Conservation (phyloP, 257 asterid species). For the Cordia subcordata region DNA sequence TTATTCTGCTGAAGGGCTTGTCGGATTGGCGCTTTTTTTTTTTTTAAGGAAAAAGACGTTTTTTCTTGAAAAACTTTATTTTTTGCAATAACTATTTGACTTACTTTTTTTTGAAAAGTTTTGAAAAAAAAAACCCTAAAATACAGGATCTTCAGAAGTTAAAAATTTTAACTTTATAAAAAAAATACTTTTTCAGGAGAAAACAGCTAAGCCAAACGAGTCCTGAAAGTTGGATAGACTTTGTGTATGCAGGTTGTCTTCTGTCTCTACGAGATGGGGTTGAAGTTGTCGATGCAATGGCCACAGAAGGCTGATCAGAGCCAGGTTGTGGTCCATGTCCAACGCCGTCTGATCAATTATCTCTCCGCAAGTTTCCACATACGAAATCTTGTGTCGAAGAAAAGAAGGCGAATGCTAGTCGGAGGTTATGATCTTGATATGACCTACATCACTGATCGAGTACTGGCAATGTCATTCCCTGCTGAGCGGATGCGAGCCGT, state of each 20-base stretch:
- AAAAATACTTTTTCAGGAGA: too few relatives aligned
- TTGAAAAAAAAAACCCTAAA: too few relatives aligned
- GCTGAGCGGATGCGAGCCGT: conserved; percentile 72
- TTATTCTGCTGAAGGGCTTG: too few relatives aligned
- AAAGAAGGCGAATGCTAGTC: conserved; percentile 68
- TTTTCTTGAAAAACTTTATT: too few relatives aligned
- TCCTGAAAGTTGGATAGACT: background rate
- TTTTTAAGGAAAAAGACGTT: too few relatives aligned
- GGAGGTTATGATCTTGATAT: conserved; percentile 87
- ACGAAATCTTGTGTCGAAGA: conserved; percentile 69
- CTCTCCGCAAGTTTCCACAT: conserved; percentile 45
- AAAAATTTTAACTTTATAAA: too few relatives aligned
- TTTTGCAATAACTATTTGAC: too few relatives aligned
- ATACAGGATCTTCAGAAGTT: too few relatives aligned
- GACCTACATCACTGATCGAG: conserved; percentile 67
- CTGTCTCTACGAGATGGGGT: conserved; percentile 44
- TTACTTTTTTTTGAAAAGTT: too few relatives aligned
- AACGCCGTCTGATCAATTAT: conserved; percentile 27
- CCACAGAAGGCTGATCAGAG: conserved; percentile 11
- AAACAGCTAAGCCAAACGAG: too few relatives aligned
- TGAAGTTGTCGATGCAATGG: conserved; percentile 45
- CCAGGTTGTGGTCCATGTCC: conserved; percentile 17
- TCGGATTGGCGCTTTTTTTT: too few relatives aligned
- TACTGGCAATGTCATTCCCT: conserved; percentile 82
- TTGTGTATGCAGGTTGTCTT: background rate